Base-by-base conservation (phyloP, 2,329 filamentous ascomycete species). In the Xylariales sp. region DNA sequence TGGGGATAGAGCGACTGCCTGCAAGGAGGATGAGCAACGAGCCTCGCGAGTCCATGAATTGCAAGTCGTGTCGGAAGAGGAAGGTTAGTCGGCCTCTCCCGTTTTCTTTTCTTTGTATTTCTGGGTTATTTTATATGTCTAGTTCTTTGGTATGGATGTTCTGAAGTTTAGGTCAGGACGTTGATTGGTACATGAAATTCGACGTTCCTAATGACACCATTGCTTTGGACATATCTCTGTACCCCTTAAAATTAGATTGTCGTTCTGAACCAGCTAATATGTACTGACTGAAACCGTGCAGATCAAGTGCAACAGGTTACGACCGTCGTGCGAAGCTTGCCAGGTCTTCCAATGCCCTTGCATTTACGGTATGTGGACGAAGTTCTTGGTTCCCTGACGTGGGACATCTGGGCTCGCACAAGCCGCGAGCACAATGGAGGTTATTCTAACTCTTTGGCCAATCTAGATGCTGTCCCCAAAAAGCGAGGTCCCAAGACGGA, bases 401-500 rank as follows among this genome's bases (percentile, higher is more conserved):
- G n/a, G n/a, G n/a, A n/a, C n/a, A n/a, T n/a, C n/a, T n/a, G n/a
- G n/a, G 5, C 24, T 10, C n/a, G 14, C 23, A n/a, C 8, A 21
- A 6, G 7, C 2, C n/a, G 20, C 16, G n/a, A 31, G 28, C 35
- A 30, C 23, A 38, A 13, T n/a, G n/a, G n/a, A n/a, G n/a, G n/a
- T n/a, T n/a, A n/a, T 4, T 24, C 11, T 23, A 15, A 8, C 28
- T 38, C 37, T 25, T 41, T 6, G 23, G 17, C 38, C 20, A 32
- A 38, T 43, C 32, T 50, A 90, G 88, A 95, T 67, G 88, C 88
- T 18, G 79, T 93, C 14, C 88, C 88, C 1, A 94, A 94, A 65
- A 94, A 94, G 60, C 75, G 88, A 57, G 88, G 88, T 0, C 88
- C 88, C 3, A 95, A 95, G 63, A 94, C 88, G 19, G 88, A 95